Evolutionary conservation across 2,329 filamentous ascomycete genomes (phyloP), one percentile per base, ranked within the genome.

Genomic region (Clarireedia paspali): DNA sequence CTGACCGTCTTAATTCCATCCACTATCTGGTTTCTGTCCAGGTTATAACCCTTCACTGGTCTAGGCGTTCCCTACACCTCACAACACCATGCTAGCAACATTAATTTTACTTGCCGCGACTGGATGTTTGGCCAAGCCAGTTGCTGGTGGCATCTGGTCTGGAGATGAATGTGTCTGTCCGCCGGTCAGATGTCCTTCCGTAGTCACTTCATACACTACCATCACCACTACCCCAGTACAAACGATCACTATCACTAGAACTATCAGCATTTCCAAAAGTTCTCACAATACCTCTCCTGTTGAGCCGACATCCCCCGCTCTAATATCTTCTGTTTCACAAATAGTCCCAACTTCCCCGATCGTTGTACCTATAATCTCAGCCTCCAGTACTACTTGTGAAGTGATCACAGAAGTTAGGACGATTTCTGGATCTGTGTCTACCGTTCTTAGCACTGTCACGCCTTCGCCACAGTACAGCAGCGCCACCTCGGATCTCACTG

Each of bases 121-220:
- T 12, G 23, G 24, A 38, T 55, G 53, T 7, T 42, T 56, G 4
- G 50, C 53, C 20, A 61, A 57, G 36, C 58, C 57, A 14, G 39
- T 59, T 47, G 36, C 54, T 20, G 36, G 45, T 39, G 52, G 44
- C 9, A 36, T 34, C 39, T 50, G 36, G 53, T 17, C 30, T 34
- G 53, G 26, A 50, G 47, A 50, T 17, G 49, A 39, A 34, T 53
- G 38, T 49, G 40, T 39, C 34, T 52, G 38, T n/a, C 27, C 38
- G 24, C 46, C 48, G 20, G 40, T 27, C 14, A 23, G 36, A 38
- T 52, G 48, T 10, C 39, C 10, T 15, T 26, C 39, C 3, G 36
- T 44, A 26, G 36, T 53, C 36, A 59, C 50, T 17, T 50, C 54
- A 17, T 55, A 53, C 34, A 42, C 42, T 34, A 51, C 50, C 4